phyloP scores from a whole-genome alignment of 179 eudicot genomes.

The Silene noctiflora region DNA sequence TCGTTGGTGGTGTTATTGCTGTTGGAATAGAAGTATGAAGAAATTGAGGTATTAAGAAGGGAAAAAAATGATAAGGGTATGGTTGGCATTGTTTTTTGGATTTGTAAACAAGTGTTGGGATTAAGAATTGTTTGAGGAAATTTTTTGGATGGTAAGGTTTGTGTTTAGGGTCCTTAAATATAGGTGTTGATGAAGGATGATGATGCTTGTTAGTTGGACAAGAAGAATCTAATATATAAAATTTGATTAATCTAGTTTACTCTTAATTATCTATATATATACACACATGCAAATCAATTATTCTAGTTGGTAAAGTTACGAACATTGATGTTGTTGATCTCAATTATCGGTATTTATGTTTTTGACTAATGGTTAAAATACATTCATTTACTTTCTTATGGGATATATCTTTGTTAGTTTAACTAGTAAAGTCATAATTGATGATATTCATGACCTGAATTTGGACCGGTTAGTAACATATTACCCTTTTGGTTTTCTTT shows the following conservation, averaged over 20 bases:
- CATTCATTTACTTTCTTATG: no score
- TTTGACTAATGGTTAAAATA: no score
- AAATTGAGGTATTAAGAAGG: conserved; percentile 26
- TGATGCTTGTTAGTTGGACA: neutral
- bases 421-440: no score
- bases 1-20: neutral
- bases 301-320: no score
- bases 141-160: neutral
- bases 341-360: no score
- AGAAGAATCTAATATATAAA: neutral
- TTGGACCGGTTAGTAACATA: no score
- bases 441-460: no score
- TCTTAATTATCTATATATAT: no score
- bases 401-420: no score
- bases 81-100: conserved; percentile 30
- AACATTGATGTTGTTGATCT: no score
- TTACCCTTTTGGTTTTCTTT: no score
- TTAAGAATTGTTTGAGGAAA: neutral
- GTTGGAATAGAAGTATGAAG: conserved; percentile 24
- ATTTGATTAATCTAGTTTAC: neutral
- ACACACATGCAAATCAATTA: no score
- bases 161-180: conserved; percentile 19
- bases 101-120: conserved; percentile 20
- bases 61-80: conserved; percentile 23
- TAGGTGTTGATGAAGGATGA: neutral